Base-by-base conservation (phyloP, 371 early-diverging fungal genomes). In the Zychaea mexicana region DNA sequence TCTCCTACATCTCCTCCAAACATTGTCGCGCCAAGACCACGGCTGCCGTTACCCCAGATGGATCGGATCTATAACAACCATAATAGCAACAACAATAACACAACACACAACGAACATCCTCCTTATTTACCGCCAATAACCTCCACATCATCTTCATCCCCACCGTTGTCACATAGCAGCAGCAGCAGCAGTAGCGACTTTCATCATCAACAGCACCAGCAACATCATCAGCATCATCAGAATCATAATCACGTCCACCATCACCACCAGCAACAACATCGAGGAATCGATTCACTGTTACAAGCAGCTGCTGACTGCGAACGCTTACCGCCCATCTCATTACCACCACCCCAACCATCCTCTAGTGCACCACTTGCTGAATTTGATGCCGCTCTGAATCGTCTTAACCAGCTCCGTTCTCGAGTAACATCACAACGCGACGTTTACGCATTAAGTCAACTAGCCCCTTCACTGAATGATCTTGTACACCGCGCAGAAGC, bases 311-410 rank as follows among this genome's bases (percentile, higher is more conserved):
- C 49, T 19, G 49, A 49, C n/a, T 49, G 49, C n/a, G 49, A 49
- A 49, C 21, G 49, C 19, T 49, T 65, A 31, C 65, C 65, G 15
- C 65, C 65, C 28, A 65, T 65, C 12, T 52, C 66, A 55, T 52
- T 61, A 46, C 60, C 66, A 21, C 54, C 67, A 13, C 28, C 62
- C 5, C 49, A 42, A 13, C 38, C 52, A 15, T 55, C 65, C 17
- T 27, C 59, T 6, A 30, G 24, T 10, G 30, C 56, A 6, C 28
- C 64, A 10, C 36, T 67, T 21, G 36, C 57, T n/a, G 67, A 67
- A 17, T 67, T 67, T 32, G 67, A 67, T 27, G 58, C 52, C 36
- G 62, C 54, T 22, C 31, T 67, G 52, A 56, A 47, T 27, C 62
- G 62, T 19, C 52, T 67, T 4, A 36, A 55, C 10, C 58, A 49